Base-by-base conservation (phyloP, 2,329 filamentous ascomycete genomes). In the Magnaporthiopsis poae region DNA sequence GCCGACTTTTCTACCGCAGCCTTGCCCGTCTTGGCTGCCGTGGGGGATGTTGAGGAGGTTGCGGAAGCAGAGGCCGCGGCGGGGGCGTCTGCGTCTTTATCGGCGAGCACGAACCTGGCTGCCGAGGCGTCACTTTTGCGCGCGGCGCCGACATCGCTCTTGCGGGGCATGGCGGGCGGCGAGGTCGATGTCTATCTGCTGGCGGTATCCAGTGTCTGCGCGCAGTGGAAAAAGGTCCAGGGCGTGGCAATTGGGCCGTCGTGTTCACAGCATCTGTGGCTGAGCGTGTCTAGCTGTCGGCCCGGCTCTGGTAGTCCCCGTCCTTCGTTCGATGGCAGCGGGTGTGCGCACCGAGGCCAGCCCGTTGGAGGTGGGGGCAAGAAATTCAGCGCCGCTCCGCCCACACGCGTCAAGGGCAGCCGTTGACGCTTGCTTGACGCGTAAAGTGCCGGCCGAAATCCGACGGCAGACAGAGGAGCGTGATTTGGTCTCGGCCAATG, bases 51-150 rank as follows among this genome's bases (percentile, higher is more conserved):
- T 8, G 72, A 66, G 5, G 69, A 68, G 33, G 69, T 67, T 11
- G 68, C 65, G 25, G 71, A 69, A 31, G 71, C 65, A 39, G 69
- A 15, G 9, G 67, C 46, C 4, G 68, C 62, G 18, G 60, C 33
- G 3, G 62, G n/a, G 2, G 64, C 61, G 46, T 46, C 35, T 25
- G 60, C 56, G 65, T 76, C 75, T 62, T 81, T 79, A 62, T 83
- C 81, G 68, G 77, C 76, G 35, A 77, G 77, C 59, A 78, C 78
- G 62, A 81, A 79, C 46, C 78, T 77, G 11, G 80, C 78, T 65
- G 77, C 78, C 13, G 82, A 80, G 61, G 77, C 78, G 69, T 82
- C 80, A 76, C 78, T 80, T 68, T 76, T 78, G 69, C 77, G 78
- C 60, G 73, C 66, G 35, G 64, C 60, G n/a, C 31, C 56, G 13